Evolutionary conservation across 208 protist species (phyloP).

Genomic region (Trypanosoma boissoni): DNA sequence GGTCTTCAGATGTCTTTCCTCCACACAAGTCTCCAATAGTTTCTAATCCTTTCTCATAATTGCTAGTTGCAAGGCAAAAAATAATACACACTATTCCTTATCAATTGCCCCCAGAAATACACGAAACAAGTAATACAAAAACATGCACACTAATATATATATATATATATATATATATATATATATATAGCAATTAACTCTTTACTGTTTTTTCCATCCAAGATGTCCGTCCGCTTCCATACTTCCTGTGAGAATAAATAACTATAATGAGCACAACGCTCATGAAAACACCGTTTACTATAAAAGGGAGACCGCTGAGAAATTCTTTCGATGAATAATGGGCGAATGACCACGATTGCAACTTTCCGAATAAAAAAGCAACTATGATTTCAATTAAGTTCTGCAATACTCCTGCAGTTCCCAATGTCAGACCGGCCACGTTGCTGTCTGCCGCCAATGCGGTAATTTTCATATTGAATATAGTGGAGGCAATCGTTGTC

Average conservation of each 20-base stretch:
- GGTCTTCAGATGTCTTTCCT: too few relatives aligned
- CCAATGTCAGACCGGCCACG: slow-evolving; percentile 34
- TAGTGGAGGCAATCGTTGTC: slow-evolving; percentile 25
- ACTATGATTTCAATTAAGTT: slow-evolving; percentile 33
- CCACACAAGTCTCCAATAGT: too few relatives aligned
- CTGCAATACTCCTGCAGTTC: slow-evolving; percentile 35
- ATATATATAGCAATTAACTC: too few relatives aligned
- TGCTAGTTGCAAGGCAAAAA: too few relatives aligned
- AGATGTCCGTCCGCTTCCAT: slow-evolving; percentile 12
- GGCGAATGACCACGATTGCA: slow-evolving; percentile 34
- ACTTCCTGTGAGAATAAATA: slow-evolving; percentile 32
- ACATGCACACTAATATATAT: too few relatives aligned
- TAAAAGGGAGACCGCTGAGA: slow-evolving; percentile 37
- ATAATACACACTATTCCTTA: too few relatives aligned
- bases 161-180: too few relatives aligned
- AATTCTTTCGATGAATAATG: slow-evolving; percentile 14
- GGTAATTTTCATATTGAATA: slow-evolving; percentile 36
- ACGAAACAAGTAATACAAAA: not conserved
- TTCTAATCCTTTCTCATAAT: too few relatives aligned
- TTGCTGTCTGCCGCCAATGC: slow-evolving; percentile 25
- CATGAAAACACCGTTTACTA: slow-evolving; percentile 31
- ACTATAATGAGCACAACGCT: slow-evolving; percentile 24
- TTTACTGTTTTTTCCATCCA: not conserved
- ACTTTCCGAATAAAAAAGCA: slow-evolving; percentile 30
- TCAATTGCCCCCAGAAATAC: not conserved